A percentile compares a stretch with the other conserved stretches of the same genome.
Conservation (phyloP, 345 rosid species). For the Capsella bursapastoris region DNA sequence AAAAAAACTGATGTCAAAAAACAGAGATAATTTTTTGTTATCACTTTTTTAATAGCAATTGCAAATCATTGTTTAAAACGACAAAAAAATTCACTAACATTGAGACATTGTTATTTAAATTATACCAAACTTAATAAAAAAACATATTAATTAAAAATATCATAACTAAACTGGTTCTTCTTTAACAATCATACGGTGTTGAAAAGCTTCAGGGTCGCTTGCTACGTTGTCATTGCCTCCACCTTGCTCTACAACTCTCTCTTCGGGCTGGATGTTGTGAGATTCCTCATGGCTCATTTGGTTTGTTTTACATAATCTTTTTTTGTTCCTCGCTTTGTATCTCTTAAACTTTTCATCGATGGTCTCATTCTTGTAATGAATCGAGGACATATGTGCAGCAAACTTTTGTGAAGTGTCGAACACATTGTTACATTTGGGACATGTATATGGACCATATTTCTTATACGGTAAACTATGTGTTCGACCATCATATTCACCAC, state of each 20-base stretch:
- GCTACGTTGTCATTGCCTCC: conserved; percentile 14
- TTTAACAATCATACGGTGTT: conserved; percentile 14
- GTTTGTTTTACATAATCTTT: background rate
- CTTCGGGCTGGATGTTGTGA: background rate
- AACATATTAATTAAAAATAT: conserved; percentile 8
- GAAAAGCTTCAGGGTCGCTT: conserved; percentile 14
- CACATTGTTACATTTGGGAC: conserved; percentile 34
- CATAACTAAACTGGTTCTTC: conserved; percentile 22
- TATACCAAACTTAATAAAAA: background rate
- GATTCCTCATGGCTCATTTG: background rate
- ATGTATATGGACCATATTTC: conserved; percentile 41
- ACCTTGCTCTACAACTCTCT: conserved; percentile 8
- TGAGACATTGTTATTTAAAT: background rate
- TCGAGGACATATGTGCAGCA: conserved; percentile 33
- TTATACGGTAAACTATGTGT: conserved; percentile 40
- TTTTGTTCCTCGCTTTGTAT: conserved; percentile 22
- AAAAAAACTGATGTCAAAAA: too few species aligned
- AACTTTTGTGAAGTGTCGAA: conserved; percentile 41
- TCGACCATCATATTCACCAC: conserved; percentile 39
- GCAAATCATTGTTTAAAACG: too few species aligned
- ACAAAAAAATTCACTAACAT: too few species aligned
- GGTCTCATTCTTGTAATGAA: conserved; percentile 39
- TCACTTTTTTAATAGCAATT: too few species aligned
- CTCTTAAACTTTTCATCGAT: conserved; percentile 19
- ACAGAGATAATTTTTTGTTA: too few species aligned